These are phyloP conservation scores for Leccinum arenicola DNA, from an alignment of 768 basidiomycete genomes.

Conservation along the genomic window DNA sequence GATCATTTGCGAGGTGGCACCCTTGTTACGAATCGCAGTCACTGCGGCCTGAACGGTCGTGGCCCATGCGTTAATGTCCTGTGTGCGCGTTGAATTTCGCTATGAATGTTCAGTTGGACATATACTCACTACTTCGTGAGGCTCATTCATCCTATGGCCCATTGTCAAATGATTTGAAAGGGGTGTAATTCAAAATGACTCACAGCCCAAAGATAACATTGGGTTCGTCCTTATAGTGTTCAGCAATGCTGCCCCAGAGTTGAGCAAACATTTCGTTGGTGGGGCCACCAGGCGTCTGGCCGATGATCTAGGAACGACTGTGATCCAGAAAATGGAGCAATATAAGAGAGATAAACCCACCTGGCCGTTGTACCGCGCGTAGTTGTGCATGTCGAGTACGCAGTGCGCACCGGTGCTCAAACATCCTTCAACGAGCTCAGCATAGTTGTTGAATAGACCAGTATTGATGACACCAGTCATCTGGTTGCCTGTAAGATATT, in stretches of 20 bases:
- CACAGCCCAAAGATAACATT: constrained; percentile 51
- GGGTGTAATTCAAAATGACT: constrained; percentile 10
- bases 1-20: constrained; percentile 53
- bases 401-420: constrained; percentile 49
- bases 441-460: constrained; percentile 47
- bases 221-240: constrained; percentile 40
- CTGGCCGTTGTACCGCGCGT: constrained; percentile 51
- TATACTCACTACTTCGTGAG: constrained; percentile 46
- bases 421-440: constrained; percentile 41
- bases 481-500: constrained; percentile 43
- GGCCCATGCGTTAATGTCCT: constrained; percentile 47
- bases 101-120: neutral
- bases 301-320: constrained; percentile 42
- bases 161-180: neutral
- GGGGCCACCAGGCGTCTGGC: constrained; percentile 52
- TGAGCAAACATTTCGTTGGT: constrained; percentile 50
- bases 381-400: constrained; percentile 61
- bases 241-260: constrained; percentile 52
- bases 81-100: neutral
- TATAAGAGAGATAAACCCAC: constrained; percentile 20
- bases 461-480: constrained; percentile 40
- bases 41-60: constrained; percentile 54
- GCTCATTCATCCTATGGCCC: constrained; percentile 56
- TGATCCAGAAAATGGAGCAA: neutral
- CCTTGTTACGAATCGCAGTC: constrained; percentile 51